phyloP scores from a whole-genome alignment of 192 early-diverging fungal genomes.

The Borealophlyctis nickersoniae region DNA sequence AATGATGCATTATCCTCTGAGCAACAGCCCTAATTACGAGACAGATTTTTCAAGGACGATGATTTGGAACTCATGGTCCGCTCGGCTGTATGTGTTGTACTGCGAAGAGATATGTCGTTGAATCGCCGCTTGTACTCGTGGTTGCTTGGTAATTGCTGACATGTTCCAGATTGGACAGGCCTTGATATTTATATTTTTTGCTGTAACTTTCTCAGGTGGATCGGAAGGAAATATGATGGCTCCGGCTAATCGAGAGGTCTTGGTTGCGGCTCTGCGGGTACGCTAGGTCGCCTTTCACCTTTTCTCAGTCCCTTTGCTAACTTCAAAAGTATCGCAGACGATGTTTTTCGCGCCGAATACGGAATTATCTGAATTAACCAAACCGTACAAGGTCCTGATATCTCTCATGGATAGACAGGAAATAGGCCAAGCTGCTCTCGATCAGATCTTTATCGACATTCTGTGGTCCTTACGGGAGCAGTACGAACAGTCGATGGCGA shows the following conservation, averaged over 20 bases:
- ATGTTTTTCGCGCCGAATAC: constrained; percentile 34
- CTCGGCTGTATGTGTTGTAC: constrained; percentile 73
- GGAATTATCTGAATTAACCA: constrained; percentile 47
- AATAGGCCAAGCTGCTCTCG: constrained; percentile 74
- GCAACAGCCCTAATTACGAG: too few species aligned
- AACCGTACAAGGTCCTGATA: constrained; percentile 78
- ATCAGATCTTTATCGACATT: constrained; percentile 69
- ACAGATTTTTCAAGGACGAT: constrained; percentile 52
- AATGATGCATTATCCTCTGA: too few species aligned
- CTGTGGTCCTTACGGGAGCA: constrained; percentile 59
- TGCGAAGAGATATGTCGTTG: constrained; percentile 91
- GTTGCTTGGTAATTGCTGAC: constrained; percentile 47
- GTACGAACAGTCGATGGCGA: too few species aligned
- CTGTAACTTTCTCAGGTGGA: too few species aligned
- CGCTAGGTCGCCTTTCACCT: background rate
- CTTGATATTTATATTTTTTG: too few species aligned
- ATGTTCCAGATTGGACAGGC: too few species aligned
- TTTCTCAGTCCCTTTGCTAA: background rate
- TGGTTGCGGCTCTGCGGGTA: background rate
- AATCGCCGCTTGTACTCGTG: constrained; percentile 90
- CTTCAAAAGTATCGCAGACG: constrained; percentile 35
- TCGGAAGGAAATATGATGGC: background rate
- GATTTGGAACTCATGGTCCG: constrained; percentile 69
- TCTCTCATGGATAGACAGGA: constrained; percentile 81
- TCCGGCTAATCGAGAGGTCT: background rate